Evolutionary conservation across 2,329 filamentous ascomycete genomes (phyloP).

Genomic region (Aspergillus viridinutans): DNA sequence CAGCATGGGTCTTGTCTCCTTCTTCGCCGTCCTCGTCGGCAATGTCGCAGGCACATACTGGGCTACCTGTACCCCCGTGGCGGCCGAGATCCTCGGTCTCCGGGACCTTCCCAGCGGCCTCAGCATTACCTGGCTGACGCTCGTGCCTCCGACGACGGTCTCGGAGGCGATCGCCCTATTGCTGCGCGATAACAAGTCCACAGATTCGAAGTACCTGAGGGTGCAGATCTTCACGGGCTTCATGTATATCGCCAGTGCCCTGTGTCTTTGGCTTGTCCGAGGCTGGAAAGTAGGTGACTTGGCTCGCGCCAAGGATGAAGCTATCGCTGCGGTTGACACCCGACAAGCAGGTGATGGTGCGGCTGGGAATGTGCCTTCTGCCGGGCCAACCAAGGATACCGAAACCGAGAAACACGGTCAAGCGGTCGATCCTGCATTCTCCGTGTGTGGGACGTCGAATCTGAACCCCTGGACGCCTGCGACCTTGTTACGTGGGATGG

Average conservation of each 20-base stretch:
- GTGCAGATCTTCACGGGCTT: slow-evolving; percentile 56
- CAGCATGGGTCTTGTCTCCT: slow-evolving; percentile 54
- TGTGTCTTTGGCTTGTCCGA: slow-evolving; percentile 42
- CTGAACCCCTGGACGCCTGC: slow-evolving; percentile 24
- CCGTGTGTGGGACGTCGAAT: background rate
- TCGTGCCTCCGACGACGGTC: slow-evolving; percentile 50
- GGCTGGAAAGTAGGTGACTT: slow-evolving; percentile 38
- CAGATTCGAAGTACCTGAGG: slow-evolving; percentile 32
- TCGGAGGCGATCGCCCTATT: slow-evolving; percentile 57
- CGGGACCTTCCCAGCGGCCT: slow-evolving; percentile 54
- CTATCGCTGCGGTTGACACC: background rate
- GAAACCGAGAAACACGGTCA: slow-evolving; percentile 10
- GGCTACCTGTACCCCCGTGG: slow-evolving; percentile 54
- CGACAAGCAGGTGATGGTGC: background rate
- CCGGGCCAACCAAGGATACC: background rate
- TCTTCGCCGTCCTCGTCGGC: slow-evolving; percentile 58
- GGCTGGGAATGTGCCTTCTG: background rate
- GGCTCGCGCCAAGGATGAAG: slow-evolving; percentile 11
- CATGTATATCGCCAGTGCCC: slow-evolving; percentile 55
- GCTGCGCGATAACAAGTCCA: slow-evolving; percentile 42
- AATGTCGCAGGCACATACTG: slow-evolving; percentile 60
- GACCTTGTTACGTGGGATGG: slow-evolving; percentile 27
- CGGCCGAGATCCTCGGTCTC: slow-evolving; percentile 59
- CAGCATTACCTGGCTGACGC: slow-evolving; percentile 56
- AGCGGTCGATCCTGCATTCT: slow-evolving; percentile 5